Evolutionary conservation across 768 basidiomycete species (phyloP).

Genomic region (Mycena latifolia): DNA sequence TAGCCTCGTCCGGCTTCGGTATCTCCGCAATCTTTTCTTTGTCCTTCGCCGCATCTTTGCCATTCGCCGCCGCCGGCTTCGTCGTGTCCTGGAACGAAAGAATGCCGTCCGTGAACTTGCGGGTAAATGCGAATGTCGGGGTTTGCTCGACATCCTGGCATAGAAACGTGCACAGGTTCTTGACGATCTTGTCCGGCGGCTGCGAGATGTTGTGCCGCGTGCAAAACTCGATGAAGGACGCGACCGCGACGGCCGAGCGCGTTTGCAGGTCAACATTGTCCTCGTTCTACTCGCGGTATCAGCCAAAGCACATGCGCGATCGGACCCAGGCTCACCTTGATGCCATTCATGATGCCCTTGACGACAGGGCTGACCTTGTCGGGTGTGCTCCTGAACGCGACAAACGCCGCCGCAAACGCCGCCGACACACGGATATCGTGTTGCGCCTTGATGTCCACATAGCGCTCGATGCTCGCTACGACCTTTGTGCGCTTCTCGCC

Average conservation of each 20-base stretch:
- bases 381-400: constrained; percentile 88
- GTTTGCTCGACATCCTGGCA: constrained; percentile 93
- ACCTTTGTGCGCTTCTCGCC: constrained; percentile 82
- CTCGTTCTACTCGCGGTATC: constrained; percentile 70
- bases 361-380: constrained; percentile 97
- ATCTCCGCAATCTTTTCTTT: constrained; percentile 54
- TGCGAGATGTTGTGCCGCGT: constrained; percentile 77
- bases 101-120: constrained; percentile 76
- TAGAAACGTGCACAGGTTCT: constrained; percentile 96
- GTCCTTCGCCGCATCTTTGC: constrained; percentile 52
- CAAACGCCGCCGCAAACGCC: constrained; percentile 90
- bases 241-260: constrained; percentile 89
- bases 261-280: constrained; percentile 90
- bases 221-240: constrained; percentile 91
- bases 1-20: constrained; percentile 65
- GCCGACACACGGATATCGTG: constrained; percentile 91
- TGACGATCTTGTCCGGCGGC: constrained; percentile 96
- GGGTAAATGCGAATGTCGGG: constrained; percentile 84
- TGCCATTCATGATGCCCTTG: constrained; percentile 96
- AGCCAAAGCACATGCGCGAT: background rate
- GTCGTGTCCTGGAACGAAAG: constrained; percentile 73
- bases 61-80: constrained; percentile 43
- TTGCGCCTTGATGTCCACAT: constrained; percentile 84
- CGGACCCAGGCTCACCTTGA: constrained; percentile 75
- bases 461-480: constrained; percentile 79